These are phyloP conservation scores for Talaromyces piceae DNA, from an alignment of 2,329 filamentous ascomycete genomes.

Conservation along the genomic window DNA sequence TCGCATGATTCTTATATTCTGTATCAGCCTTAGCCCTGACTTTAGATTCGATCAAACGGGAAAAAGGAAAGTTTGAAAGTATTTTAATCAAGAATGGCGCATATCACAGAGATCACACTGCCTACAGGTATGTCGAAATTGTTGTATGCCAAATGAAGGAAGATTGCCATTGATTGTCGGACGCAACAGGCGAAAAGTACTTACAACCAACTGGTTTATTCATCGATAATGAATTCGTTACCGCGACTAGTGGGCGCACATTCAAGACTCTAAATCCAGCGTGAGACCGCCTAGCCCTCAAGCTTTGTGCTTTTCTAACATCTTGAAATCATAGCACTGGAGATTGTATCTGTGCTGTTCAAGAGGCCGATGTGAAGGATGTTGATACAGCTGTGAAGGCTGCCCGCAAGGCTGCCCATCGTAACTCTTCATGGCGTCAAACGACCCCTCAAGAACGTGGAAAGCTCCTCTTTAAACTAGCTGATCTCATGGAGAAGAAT, in stretches of 20 bases:
- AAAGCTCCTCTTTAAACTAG: constrained; percentile 17
- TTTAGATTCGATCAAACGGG: no score
- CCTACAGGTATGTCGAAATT: neutral
- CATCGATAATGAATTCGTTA: constrained; percentile 67
- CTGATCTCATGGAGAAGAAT: constrained; percentile 20
- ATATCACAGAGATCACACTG: neutral
- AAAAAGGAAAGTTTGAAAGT: neutral
- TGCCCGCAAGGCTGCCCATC: constrained; percentile 51
- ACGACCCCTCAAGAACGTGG: constrained; percentile 37
- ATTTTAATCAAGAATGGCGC: neutral
- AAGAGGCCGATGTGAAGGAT: constrained; percentile 35
- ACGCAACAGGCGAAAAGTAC: constrained; percentile 40
- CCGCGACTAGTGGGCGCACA: constrained; percentile 51
- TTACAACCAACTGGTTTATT: constrained; percentile 62
- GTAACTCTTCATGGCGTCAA: constrained; percentile 54
- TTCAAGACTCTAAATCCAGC: constrained; percentile 58
- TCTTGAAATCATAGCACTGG: neutral
- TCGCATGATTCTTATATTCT: no score
- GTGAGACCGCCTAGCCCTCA: constrained; percentile 18
- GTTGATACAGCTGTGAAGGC: constrained; percentile 41
- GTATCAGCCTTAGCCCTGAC: no score
- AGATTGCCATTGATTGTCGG: neutral
- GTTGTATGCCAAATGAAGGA: neutral
- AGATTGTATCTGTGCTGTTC: constrained; percentile 36
- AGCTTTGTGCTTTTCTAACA: neutral